phyloP scores from a whole-genome alignment of 2,329 filamentous ascomycete genomes.

The Sclerotinia sclerotiorum region DNA sequence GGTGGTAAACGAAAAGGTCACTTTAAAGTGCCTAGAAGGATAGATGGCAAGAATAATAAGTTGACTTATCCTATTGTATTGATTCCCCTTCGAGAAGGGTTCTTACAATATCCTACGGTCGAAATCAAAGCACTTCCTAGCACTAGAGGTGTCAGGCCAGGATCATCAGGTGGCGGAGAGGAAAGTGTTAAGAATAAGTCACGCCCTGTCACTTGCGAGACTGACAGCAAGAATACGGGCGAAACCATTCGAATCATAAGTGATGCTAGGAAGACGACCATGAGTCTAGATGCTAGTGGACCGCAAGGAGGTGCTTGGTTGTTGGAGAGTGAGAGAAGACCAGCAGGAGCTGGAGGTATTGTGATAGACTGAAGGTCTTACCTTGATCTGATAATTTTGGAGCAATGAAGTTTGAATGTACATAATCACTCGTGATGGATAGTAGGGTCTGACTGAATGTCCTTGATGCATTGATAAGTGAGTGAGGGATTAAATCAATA shows the following conservation, averaged over 20 bases:
- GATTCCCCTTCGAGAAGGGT: slow-evolving; percentile 76
- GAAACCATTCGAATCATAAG: slow-evolving; percentile 74
- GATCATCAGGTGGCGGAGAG: slow-evolving; percentile 29
- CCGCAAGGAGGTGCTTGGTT: slow-evolving; percentile 65
- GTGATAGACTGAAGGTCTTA: slow-evolving; percentile 24
- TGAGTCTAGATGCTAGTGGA: slow-evolving; percentile 68
- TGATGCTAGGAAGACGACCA: slow-evolving; percentile 69
- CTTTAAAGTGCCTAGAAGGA: slow-evolving; percentile 60
- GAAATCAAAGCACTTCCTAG: slow-evolving; percentile 67
- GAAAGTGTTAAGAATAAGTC: slow-evolving; percentile 29
- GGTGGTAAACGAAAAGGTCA: slow-evolving; percentile 78
- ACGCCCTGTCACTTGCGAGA: slow-evolving; percentile 62
- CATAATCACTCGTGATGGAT: neutral
- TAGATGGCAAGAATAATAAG: slow-evolving; percentile 47
- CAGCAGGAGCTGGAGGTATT: slow-evolving; percentile 23
- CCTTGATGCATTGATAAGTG: neutral
- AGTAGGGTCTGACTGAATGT: neutral
- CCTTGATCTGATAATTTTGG: neutral
- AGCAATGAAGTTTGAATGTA: neutral
- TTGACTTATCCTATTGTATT: slow-evolving; percentile 66
- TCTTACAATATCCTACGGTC: slow-evolving; percentile 72
- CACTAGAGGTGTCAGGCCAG: slow-evolving; percentile 30
- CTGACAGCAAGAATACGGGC: slow-evolving; percentile 75
- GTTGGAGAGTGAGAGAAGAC: slow-evolving; percentile 56
- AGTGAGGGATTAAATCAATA: neutral